Conservation (phyloP, 768 basidiomycete genomes). For the Pisolithus marmoratus region DNA sequence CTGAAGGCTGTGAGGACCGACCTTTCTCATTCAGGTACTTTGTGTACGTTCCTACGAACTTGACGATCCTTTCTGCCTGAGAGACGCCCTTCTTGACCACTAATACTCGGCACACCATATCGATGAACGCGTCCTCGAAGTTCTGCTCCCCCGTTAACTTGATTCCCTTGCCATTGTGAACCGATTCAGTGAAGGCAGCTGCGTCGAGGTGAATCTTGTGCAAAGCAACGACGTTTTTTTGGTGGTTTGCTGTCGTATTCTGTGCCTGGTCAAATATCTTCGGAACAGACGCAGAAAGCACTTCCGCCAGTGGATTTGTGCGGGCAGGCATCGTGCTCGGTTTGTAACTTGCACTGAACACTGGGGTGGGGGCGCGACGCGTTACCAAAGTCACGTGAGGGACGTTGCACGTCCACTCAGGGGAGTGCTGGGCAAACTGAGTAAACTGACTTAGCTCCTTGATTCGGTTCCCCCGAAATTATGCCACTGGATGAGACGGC, state of each 20-base stretch:
- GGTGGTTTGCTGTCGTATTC: constrained; percentile 68
- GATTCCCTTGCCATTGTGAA: constrained; percentile 42
- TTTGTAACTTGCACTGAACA: neutral
- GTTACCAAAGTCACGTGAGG: neutral
- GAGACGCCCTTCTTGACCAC: constrained; percentile 74
- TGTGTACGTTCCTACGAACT: constrained; percentile 77
- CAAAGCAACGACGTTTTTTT: constrained; percentile 81
- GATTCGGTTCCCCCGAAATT: too few species aligned
- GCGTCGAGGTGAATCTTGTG: constrained; percentile 73
- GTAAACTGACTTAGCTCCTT: too few species aligned
- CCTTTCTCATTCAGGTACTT: constrained; percentile 75
- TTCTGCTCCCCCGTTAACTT: constrained; percentile 70
- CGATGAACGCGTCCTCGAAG: constrained; percentile 64
- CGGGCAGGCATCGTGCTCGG: constrained; percentile 25
- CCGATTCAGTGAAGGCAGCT: constrained; percentile 43
- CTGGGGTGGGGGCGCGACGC: neutral
- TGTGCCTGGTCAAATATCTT: constrained; percentile 82
- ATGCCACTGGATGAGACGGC: too few species aligned
- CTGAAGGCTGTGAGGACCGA: constrained; percentile 22
- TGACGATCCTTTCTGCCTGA: constrained; percentile 71
- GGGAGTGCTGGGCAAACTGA: too few species aligned
- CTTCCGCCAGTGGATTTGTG: constrained; percentile 20
- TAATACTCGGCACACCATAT: constrained; percentile 55
- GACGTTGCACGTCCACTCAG: neutral
- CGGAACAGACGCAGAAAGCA: constrained; percentile 34